Percentiles rank a stretch among this genome's conserved stretches.
phyloP scores from a whole-genome alignment of 2,329 filamentous ascomycete genomes.

The Colletotrichum limetticola region DNA sequence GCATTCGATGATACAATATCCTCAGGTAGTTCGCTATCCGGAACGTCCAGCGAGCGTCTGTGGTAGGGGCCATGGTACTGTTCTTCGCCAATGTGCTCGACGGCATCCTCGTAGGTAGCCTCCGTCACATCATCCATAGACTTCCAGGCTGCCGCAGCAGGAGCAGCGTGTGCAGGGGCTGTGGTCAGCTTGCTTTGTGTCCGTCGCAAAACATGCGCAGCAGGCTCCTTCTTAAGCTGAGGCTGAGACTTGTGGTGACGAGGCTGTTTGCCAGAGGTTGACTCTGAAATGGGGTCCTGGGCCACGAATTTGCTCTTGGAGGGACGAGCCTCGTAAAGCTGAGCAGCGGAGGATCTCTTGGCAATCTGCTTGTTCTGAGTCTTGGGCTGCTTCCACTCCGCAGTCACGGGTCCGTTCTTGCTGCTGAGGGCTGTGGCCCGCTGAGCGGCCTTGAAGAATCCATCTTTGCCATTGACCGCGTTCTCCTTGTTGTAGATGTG shows the following conservation, averaged over 20 bases:
- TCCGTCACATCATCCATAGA: conserved; percentile 51
- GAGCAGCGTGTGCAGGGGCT: background rate
- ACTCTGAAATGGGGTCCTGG: conserved; percentile 14
- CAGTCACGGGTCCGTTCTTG: conserved; percentile 18
- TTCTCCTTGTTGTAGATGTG: conserved; percentile 41
- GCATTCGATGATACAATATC: conserved; percentile 7
- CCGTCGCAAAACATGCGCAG: conserved; percentile 50
- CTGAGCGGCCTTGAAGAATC: conserved; percentile 37
- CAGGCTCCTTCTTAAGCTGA: conserved; percentile 55
- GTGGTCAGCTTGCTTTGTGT: conserved; percentile 56
- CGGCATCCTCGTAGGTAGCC: conserved; percentile 56
- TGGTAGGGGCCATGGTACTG: conserved; percentile 26
- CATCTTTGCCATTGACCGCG: conserved; percentile 37
- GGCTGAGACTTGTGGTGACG: conserved; percentile 67
- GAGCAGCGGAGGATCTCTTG: conserved; percentile 26
- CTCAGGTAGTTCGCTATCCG: conserved; percentile 12
- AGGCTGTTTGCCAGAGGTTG: conserved; percentile 41
- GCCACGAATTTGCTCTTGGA: conserved; percentile 29
- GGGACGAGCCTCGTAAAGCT: conserved; percentile 19
- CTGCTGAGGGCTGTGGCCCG: conserved; percentile 30
- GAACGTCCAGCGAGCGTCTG: conserved; percentile 19
- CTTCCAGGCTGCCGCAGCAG: conserved; percentile 23
- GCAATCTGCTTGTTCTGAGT: conserved; percentile 25
- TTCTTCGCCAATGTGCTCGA: conserved; percentile 51
- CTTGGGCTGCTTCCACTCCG: conserved; percentile 32